phyloP scores from a whole-genome alignment of 495 filamentous ascomycete genomes.

The Trichoderma erinaceum region DNA sequence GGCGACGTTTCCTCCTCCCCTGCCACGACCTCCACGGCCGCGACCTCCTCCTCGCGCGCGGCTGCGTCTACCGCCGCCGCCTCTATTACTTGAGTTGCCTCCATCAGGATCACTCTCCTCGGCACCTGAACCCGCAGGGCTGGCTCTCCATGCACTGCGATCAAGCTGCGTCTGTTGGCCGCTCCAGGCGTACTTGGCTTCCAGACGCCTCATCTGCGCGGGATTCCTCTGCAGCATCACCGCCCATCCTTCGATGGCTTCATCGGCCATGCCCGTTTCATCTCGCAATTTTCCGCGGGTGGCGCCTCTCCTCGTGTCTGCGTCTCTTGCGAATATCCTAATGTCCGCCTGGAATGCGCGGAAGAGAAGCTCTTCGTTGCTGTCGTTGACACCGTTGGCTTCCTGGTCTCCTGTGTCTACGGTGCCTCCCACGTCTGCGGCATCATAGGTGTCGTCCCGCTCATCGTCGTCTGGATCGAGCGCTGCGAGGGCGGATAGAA shows the following conservation, averaged over 20 bases:
- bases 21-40: constrained; percentile 43
- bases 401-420: constrained; percentile 52
- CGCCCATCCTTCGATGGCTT: constrained; percentile 90
- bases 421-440: constrained; percentile 81
- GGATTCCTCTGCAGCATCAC: constrained; percentile 74
- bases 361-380: constrained; percentile 56
- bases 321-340: constrained; percentile 61
- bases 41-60: constrained; percentile 45
- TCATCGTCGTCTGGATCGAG: constrained; percentile 97
- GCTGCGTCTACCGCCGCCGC: constrained; percentile 28
- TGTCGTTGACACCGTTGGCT: constrained; percentile 37
- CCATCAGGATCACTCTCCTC: constrained; percentile 40
- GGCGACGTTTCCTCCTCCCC: constrained; percentile 52
- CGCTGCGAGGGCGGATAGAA: constrained; percentile 80
- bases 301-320: constrained; percentile 56
- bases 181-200: constrained; percentile 55
- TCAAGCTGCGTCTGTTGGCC: constrained; percentile 56
- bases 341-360: constrained; percentile 56
- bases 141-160: constrained; percentile 56
- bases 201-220: constrained; percentile 56
- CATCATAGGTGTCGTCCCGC: constrained; percentile 94
- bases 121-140: constrained; percentile 36
- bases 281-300: constrained; percentile 57
- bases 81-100: constrained; percentile 24
- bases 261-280: constrained; percentile 85